These are phyloP conservation scores for Hirschfeldia incana DNA, from an alignment of 345 rosid genomes.

Conservation along the genomic window DNA sequence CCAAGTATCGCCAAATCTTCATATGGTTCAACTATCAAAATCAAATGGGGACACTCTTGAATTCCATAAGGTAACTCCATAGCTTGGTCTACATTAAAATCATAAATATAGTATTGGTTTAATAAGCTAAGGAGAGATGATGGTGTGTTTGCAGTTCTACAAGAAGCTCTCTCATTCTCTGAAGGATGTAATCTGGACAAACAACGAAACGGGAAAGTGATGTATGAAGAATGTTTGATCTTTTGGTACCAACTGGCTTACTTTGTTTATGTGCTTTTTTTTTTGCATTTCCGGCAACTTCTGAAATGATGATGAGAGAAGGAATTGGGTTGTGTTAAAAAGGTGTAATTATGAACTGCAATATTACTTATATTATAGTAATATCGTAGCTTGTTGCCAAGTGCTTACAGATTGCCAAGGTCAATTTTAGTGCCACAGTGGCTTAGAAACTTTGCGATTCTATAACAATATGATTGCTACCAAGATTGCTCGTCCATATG, in stretches of 20 bases:
- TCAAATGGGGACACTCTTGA: conserved; percentile 97
- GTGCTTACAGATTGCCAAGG: not conserved
- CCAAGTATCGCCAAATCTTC: conserved; percentile 94
- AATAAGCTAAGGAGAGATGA: conserved; percentile 1
- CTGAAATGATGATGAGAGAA: conserved; percentile 7
- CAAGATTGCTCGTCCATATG: too few species aligned
- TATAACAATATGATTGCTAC: too few species aligned
- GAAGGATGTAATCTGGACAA: conserved; percentile 91
- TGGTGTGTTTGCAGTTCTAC: conserved; percentile 67
- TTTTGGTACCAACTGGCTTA: conserved; percentile 7
- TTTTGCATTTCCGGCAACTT: conserved; percentile 15
- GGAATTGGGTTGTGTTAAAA: conserved; percentile 12
- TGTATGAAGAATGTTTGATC: conserved; percentile 14
- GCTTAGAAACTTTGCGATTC: not conserved
- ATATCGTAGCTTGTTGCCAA: conserved; percentile 5
- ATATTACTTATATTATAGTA: not conserved
- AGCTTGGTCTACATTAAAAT: conserved; percentile 1
- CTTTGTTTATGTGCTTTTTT: conserved; percentile 2
- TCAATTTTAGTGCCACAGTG: not conserved
- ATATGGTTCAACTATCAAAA: conserved; percentile 92
- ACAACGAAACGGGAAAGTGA: conserved; percentile 51
- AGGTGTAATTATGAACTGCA: conserved; percentile 21
- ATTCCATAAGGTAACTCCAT: conserved; percentile 70
- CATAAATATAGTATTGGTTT: not conserved
- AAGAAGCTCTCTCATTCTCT: conserved; percentile 77